Conservation (phyloP, 1,284 basidiomycete genomes). For the Thecaphora frezii region DNA sequence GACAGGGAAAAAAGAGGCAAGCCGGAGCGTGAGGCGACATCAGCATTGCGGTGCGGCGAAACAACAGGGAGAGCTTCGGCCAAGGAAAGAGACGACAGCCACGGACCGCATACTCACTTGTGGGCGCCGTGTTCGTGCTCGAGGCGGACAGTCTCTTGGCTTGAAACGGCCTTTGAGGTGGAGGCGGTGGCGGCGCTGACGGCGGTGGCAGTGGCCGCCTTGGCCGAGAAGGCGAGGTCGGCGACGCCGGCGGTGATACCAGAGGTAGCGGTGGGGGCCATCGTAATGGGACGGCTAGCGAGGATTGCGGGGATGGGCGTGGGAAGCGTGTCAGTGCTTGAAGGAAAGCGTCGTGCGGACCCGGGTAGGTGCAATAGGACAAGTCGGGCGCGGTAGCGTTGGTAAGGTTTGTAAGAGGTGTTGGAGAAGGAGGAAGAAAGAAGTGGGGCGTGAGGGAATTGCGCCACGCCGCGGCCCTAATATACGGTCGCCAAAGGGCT, state of each 20-base stretch:
- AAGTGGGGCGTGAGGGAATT: no score
- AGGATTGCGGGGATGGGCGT: no score
- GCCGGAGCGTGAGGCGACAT: background rate
- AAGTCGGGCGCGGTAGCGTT: no score
- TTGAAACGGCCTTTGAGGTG: conserved; percentile 44
- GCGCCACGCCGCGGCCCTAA: no score
- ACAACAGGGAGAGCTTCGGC: background rate
- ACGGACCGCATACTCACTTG: conserved; percentile 67
- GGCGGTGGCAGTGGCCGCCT: conserved; percentile 25
- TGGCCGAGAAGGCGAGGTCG: conserved; percentile 22
- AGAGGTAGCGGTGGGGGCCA: conserved; percentile 42
- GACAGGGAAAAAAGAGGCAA: conserved; percentile 19
- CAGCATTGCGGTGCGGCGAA: no score
- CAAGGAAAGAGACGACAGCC: background rate
- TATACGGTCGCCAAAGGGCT: no score
- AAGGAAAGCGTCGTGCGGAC: no score
- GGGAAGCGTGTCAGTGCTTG: no score
- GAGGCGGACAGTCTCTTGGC: conserved; percentile 72
- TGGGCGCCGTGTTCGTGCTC: conserved; percentile 83
- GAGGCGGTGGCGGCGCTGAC: conserved; percentile 19
- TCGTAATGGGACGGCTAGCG: no score
- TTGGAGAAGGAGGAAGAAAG: no score
- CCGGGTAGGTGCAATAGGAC: no score
- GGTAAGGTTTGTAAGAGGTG: no score
- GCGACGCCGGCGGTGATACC: conserved; percentile 14